Percentiles rank a stretch among this genome's conserved stretches.
phyloP scores from a whole-genome alignment of 176 grass and related monocot species.

The Elaeis guineensis region DNA sequence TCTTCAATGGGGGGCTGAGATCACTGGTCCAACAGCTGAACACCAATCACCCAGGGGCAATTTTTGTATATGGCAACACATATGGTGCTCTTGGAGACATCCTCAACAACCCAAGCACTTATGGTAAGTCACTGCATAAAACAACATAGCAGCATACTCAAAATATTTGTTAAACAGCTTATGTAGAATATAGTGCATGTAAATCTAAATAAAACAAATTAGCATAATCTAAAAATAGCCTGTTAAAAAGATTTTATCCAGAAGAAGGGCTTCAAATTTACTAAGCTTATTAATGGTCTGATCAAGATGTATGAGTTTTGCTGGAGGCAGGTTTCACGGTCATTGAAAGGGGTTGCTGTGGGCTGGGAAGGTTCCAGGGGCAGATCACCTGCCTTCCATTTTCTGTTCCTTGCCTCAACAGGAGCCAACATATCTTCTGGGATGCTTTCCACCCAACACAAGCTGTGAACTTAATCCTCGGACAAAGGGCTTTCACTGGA shows the following conservation, averaged over 20 bases:
- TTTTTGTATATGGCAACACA: conserved; percentile 43
- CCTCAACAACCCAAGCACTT: conserved; percentile 16
- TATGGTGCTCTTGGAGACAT: conserved; percentile 25
- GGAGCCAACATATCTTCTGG: conserved; percentile 38
- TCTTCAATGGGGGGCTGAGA: conserved; percentile 45
- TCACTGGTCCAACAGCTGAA: conserved; percentile 46
- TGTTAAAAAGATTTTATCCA: too few relatives aligned
- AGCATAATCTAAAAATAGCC: too few relatives aligned
- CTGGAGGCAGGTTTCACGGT: conserved; percentile 23
- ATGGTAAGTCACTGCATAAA: conserved; percentile 6
- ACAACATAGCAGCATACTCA: not conserved
- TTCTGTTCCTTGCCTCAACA: conserved; percentile 16
- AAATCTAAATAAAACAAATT: too few relatives aligned
- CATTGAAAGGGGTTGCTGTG: conserved; percentile 31
- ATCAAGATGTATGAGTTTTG: too few relatives aligned
- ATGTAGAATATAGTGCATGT: too few relatives aligned
- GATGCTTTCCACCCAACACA: conserved; percentile 46
- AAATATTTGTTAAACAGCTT: too few relatives aligned
- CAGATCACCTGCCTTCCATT: conserved; percentile 26
- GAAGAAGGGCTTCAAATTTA: too few relatives aligned
- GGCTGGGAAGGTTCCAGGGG: conserved; percentile 7
- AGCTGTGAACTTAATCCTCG: conserved; percentile 32
- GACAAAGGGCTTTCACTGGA: conserved; percentile 28
- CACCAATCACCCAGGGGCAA: conserved; percentile 26
- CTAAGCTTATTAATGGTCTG: too few relatives aligned